A percentile compares a stretch with the other conserved stretches of the same genome.
Conservation (phyloP, 2,329 filamentous ascomycete genomes). For the Pseudocercospora vitis region DNA sequence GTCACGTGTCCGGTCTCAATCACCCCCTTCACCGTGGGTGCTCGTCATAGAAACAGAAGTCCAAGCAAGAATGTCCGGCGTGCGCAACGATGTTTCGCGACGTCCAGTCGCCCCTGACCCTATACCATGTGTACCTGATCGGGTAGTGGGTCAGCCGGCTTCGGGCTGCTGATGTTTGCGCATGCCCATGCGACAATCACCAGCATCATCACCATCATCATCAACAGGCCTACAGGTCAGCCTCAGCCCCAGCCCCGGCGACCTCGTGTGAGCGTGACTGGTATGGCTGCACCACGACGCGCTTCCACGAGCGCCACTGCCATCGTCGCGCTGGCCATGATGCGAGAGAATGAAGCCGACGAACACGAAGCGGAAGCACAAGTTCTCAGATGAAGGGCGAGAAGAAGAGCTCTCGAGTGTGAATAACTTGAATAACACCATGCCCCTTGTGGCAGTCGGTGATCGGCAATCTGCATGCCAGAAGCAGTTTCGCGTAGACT, state of each 20-base stretch:
- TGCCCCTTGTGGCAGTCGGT: neutral
- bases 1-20: neutral
- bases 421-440: neutral
- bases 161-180: neutral
- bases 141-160: neutral
- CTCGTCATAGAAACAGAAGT: conserved; percentile 2
- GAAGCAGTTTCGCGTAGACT: neutral
- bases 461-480: neutral
- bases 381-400: too few relatives aligned
- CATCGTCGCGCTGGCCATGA: neutral
- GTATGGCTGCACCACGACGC: neutral
- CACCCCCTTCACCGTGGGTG: neutral
- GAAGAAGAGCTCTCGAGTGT: too few relatives aligned
- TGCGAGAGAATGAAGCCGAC: too few relatives aligned
- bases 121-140: neutral
- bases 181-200: neutral
- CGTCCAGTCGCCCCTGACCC: neutral
- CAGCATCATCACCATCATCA: neutral
- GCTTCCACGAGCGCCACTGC: neutral
- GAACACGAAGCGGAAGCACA: too few relatives aligned
- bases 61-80: neutral
- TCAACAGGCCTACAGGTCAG: neutral
- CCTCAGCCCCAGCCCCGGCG: neutral
- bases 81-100: neutral
- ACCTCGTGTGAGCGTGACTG: neutral